Evolutionary conservation across 2,329 filamentous ascomycete genomes (phyloP), one percentile per base, ranked within the genome.

Genomic region (Lizonia empirigonia): DNA sequence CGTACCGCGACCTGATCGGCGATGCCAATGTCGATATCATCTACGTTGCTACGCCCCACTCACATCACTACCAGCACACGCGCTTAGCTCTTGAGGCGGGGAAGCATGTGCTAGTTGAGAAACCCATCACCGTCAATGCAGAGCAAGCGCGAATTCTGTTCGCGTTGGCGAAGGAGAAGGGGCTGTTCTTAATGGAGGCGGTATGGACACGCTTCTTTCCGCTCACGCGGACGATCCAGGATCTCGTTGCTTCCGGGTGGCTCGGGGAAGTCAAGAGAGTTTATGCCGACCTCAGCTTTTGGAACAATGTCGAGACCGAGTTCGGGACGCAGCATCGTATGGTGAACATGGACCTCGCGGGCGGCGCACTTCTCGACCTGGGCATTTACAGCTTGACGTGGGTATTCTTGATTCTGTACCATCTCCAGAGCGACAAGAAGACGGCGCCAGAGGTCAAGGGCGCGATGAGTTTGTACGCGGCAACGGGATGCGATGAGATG

Each of bases 191-290:
- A 16, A 75, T 75, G 72, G 73, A 75, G 54, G 89, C 89, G 24
- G 89, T 95, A 15, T 95, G 91, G 91, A 95, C 90, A 29, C 81
- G 91, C 46, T 94, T 87, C 76, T 93, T 95, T 77, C 91, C 91
- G 3, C 77, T 95, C 7, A 91, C 87, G 64, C 82, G 90, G 68
- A 83, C 88, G 71, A 77, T 91, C 24, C 78, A 87, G 38, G 83
- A 91, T 62, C 74, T 91, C 37, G 80, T 85, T 58, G 72, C 62
- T 3, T 72, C 73, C 1, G 78, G 79, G 32, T 72, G 74, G 46
- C 71, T 83, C 32, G 84, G 84, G 1, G 77, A 78, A 37, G 78
- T 86, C 13, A 71, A 81, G 30, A 76, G 84, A 18, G 81, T 83
- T 3, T 74, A 73, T 16, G 81, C 83, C 4, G 83, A 86, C 67